phyloP scores from a whole-genome alignment of 1,139 yeast genomes.

The Yamadazyma dendronema region DNA sequence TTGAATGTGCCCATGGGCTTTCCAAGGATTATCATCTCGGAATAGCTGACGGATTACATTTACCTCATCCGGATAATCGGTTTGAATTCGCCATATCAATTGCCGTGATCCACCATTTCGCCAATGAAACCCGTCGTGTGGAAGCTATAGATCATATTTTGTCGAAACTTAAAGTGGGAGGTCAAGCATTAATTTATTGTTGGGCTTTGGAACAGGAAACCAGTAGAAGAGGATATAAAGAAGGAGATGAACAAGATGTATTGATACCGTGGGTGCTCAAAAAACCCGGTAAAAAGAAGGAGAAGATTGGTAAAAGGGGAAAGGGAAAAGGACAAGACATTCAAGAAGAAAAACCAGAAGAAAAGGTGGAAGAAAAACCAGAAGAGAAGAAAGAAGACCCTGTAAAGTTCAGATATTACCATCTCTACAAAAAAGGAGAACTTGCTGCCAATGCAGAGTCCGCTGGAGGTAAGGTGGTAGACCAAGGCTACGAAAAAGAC shows the following conservation, averaged over 20 bases:
- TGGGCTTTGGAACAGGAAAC: constrained; percentile 95
- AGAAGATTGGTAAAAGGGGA: constrained; percentile 22
- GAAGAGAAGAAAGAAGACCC: constrained; percentile 9
- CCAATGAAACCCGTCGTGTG: constrained; percentile 76
- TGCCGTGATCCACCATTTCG: constrained; percentile 94
- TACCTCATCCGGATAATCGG: constrained; percentile 59
- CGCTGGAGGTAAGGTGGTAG: constrained; percentile 67
- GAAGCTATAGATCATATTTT: constrained; percentile 71
- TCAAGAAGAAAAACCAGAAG: constrained; percentile 4
- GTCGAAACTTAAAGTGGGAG: constrained; percentile 54
- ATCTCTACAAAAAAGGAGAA: constrained; percentile 81
- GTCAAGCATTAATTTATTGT: constrained; percentile 78
- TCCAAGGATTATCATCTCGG: constrained; percentile 42
- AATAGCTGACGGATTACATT: constrained; percentile 71
- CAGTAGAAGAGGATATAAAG: constrained; percentile 84
- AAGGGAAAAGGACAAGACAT: constrained; percentile 3
- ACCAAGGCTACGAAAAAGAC: constrained; percentile 85
- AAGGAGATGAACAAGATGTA: constrained; percentile 89
- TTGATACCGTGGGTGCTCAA: constrained; percentile 92
- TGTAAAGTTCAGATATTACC: constrained; percentile 83
- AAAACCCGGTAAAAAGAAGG: constrained; percentile 31
- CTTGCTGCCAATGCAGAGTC: constrained; percentile 60
- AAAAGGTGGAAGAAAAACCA: constrained; percentile 9
- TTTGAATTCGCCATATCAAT: constrained; percentile 93
- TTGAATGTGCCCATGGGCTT: constrained; percentile 61